Evolutionary conservation across 2,329 filamentous ascomycete species (phyloP), one percentile per base, ranked within the genome.

Genomic region (Xylaria sp.): DNA sequence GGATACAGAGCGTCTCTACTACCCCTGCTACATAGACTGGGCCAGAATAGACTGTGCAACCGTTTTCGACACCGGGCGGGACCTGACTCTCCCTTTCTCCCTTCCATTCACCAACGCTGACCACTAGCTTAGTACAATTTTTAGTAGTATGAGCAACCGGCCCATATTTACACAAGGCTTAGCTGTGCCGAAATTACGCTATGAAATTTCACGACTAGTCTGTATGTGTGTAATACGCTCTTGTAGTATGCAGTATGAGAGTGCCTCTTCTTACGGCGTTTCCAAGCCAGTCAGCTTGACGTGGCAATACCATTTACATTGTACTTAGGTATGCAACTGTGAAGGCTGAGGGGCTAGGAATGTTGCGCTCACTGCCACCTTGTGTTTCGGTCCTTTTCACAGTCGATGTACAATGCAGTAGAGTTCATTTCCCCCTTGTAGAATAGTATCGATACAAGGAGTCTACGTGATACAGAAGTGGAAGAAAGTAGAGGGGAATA

Each of bases 111-210:
- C 18, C 7, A 8, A n/a, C 18, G 18, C 41, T 18, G 18, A 18
- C 15, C 41, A 23, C 6, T 52, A 57, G 13, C 13, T 46, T 25
- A 57, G 20, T 12, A 28, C 13, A 6, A 9, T 55, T 1, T 6
- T 18, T 31, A 33, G 49, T 31, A 52, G 25, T 15, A 15, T 13
- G 8, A 52, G 3, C 5, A 28, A 13, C 6, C 13, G 20, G 3
- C 36, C 55, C 36, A 43, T 57, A 57, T 43, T 57, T 57, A 57
- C 55, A 36, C 36, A 57, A 28, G 10, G 36, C 25, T 25, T 28
- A 56, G 20, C 23, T 25, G 9, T 23, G 15, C 51, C 25, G 25
- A 33, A 33, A 25, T 52, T 23, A 31, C 13, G 13, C 12, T 25
- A 28, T 52, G 6, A 4, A 54, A 15, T n/a, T n/a, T 46, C 7